Conservation (phyloP, 306 rosid genomes). For the Vigna unguiculata region DNA sequence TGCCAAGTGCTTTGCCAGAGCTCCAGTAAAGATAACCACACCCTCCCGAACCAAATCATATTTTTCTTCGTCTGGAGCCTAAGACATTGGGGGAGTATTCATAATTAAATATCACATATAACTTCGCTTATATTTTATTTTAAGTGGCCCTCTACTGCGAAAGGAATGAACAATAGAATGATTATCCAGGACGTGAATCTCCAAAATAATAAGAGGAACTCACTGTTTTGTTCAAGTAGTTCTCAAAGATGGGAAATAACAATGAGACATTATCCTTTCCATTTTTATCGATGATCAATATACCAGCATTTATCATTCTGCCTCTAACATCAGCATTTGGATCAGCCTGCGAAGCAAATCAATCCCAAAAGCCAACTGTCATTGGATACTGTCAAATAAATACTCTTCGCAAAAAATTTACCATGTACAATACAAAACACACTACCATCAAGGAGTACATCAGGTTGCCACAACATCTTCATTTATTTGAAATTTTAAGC, state of each 20-base stretch:
- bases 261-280: conserved; percentile 85
- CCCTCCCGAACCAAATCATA: conserved; percentile 99
- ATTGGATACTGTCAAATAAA: conserved; percentile 7
- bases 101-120: conserved; percentile 17
- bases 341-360: conserved; percentile 84
- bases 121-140: not conserved
- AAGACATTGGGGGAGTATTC: conserved; percentile 28
- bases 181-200: conserved; percentile 25
- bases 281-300: conserved; percentile 92
- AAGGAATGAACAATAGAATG: not conserved
- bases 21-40: conserved; percentile 98
- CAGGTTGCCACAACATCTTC: not conserved
- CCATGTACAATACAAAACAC: not conserved
- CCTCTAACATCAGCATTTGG: conserved; percentile 92
- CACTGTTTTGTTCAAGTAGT: conserved; percentile 91
- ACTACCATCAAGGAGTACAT: conserved; percentile 21
- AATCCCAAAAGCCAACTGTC: conserved; percentile 37
- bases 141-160: conserved; percentile 6
- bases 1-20: conserved; percentile 91
- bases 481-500: not conserved
- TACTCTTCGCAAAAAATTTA: conserved; percentile 12
- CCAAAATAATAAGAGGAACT: conserved; percentile 36
- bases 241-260: conserved; percentile 95
- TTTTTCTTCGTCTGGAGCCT: conserved; percentile 92
- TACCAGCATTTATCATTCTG: conserved; percentile 97